Evolutionary conservation across 2,329 filamentous ascomycete genomes (phyloP), one percentile per base, ranked within the genome.

Genomic region (Elsinoe fawcettii): DNA sequence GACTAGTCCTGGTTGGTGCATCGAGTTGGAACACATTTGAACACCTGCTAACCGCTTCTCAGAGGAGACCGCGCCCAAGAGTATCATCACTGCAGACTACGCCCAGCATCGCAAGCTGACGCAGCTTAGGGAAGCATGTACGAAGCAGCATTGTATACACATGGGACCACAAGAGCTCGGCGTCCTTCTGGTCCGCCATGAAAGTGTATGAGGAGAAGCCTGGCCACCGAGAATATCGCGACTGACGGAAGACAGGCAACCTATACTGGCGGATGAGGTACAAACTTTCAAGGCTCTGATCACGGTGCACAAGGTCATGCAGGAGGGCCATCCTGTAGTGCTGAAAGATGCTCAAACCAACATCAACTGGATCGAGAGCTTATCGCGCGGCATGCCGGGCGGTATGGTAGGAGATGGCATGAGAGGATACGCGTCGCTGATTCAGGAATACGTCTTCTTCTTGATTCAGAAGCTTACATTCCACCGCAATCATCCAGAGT

Each of bases 251-350:
- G 7, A 18, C 18, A 95, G 89, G 67, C 92, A 97, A 76, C 93
- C 93, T n/a, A 90, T 99, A 68, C 83, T 97, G 63, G 92, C 93
- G 73, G 93, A 99, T 70, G 93, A 99, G 76, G 86, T 99, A 37
- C 93, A 99, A 77, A 97, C 93, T 3, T 99, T 97, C 81, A 99
- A 99, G 73, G 91, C 93, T 49, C 81, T 99, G 60, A 96, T 97
- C 68, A 97, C 90, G 20, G 84, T 97, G 63, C 93, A 99, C 77
- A 96, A 97, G 72, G 92, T 99, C 55, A 80, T 99, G 16, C 93
- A 99, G 70, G 93, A 99, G 73, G 93, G 93, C 14, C 93, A 99
- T 68, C 91, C 93, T 0, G 80, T 88, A 57, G 88, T 88, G 1
- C 75, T 99, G 32, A 86, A 85, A 67, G 93, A 99, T 72, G 93